These are phyloP conservation scores for Xerocomus brunneocitrinus DNA, from an alignment of 768 basidiomycete species.

Conservation along the genomic window DNA sequence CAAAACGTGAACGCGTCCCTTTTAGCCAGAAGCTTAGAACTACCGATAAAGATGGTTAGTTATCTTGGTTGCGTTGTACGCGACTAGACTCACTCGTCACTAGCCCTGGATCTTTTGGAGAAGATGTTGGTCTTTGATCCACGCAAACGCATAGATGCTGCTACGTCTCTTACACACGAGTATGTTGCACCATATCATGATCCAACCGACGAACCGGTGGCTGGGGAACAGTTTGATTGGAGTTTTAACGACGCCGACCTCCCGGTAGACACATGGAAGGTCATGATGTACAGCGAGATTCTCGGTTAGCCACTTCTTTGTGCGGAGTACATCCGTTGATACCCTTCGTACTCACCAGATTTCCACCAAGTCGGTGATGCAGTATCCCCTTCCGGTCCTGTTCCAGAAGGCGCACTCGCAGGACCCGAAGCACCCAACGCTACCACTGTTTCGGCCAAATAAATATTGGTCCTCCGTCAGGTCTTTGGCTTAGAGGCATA, in stretches of 20 bases:
- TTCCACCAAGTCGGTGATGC: constrained; percentile 76
- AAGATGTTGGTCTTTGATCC: constrained; percentile 99
- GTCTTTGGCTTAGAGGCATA: constrained; percentile 5
- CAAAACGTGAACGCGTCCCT: constrained; percentile 92
- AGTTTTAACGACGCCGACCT: constrained; percentile 99
- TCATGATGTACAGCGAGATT: constrained; percentile 99
- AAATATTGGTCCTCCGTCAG: not conserved
- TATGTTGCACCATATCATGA: constrained; percentile 98
- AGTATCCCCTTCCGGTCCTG: constrained; percentile 29
- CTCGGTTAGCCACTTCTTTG: constrained; percentile 56
- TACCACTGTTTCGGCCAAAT: constrained; percentile 15
- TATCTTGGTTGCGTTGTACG: not conserved
- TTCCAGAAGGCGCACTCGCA: constrained; percentile 65
- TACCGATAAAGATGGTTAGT: constrained; percentile 77
- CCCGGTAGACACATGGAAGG: constrained; percentile 99
- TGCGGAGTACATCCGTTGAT: not conserved
- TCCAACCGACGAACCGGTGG: constrained; percentile 94
- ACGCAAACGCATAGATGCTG: constrained; percentile 91
- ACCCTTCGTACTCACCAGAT: constrained; percentile 38
- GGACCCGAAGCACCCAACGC: constrained; percentile 44
- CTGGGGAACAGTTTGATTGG: constrained; percentile 96
- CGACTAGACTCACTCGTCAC: constrained; percentile 3
- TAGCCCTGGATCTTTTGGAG: constrained; percentile 93
- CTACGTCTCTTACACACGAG: constrained; percentile 83
- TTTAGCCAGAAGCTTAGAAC: constrained; percentile 92